Conservation (phyloP, 2,329 filamentous ascomycete genomes). For the Pseudopyricularia cyperi region DNA sequence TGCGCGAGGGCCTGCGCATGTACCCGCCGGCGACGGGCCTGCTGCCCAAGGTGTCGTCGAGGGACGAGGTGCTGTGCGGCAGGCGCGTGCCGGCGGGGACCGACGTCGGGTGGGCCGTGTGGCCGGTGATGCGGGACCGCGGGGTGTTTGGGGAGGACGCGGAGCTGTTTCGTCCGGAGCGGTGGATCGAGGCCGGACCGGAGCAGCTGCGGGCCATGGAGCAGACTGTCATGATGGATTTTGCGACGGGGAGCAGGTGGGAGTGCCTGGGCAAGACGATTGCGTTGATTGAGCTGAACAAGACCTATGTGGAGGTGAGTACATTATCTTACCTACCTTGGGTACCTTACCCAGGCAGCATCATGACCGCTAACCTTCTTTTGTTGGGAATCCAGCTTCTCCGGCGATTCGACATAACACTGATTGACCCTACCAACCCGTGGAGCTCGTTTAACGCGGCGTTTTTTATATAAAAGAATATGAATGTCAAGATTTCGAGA, state of each 20-base stretch:
- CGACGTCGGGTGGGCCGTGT: slow-evolving; percentile 17
- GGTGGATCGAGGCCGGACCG: slow-evolving; percentile 36
- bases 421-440: slow-evolving; percentile 13
- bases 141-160: slow-evolving; percentile 49
- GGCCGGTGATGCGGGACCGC: slow-evolving; percentile 48
- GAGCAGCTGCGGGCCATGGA: slow-evolving; percentile 15
- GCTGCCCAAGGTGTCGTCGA: slow-evolving; percentile 4
- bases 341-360: too few species aligned
- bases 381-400: slow-evolving; percentile 12
- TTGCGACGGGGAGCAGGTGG: slow-evolving; percentile 13
- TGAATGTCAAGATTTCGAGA: slow-evolving; percentile 10
- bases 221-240: slow-evolving; percentile 8
- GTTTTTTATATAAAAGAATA: slow-evolving; percentile 14
- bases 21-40: slow-evolving; percentile 10
- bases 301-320: slow-evolving; percentile 24
- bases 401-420: slow-evolving; percentile 12
- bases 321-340: too few species aligned
- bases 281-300: slow-evolving; percentile 26
- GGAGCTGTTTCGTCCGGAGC: slow-evolving; percentile 44
- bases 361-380: too few species aligned
- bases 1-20: slow-evolving; percentile 11
- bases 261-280: slow-evolving; percentile 25
- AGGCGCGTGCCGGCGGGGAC: slow-evolving; percentile 6
- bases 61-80: slow-evolving; percentile 1
- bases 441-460: slow-evolving; percentile 17